Evolutionary conservation across 805 yeast species (phyloP).

Genomic region (Limtongozyma cylindracea): DNA sequence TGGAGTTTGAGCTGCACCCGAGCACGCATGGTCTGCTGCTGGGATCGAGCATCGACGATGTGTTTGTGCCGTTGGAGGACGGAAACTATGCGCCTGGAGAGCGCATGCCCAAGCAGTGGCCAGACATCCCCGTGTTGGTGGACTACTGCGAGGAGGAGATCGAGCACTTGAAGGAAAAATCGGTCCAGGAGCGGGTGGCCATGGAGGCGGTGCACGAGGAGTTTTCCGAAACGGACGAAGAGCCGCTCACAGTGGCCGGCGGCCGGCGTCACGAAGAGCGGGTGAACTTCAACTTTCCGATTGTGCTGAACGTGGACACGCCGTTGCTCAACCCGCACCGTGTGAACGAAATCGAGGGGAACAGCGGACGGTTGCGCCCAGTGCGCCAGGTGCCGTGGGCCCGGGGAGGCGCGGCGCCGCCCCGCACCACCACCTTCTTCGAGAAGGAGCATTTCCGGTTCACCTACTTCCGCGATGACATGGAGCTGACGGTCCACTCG

Average conservation of each 20-base stretch:
- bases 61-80: too few relatives aligned
- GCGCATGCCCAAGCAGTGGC: too few relatives aligned
- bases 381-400: conserved; percentile 59
- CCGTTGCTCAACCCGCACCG: too few relatives aligned
- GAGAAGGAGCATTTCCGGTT: conserved; percentile 24
- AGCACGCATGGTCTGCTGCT: too few relatives aligned
- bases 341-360: too few relatives aligned
- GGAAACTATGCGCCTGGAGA: too few relatives aligned
- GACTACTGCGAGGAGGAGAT: conserved; percentile 1
- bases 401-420: conserved; percentile 6
- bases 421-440: conserved; percentile 9
- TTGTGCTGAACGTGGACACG: conserved; percentile 3
- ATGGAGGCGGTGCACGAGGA: too few relatives aligned
- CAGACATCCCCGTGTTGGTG: too few relatives aligned
- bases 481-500: conserved; percentile 75
- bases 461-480: conserved; percentile 79
- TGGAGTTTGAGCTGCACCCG: too few relatives aligned
- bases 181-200: background rate
- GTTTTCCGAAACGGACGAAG: too few relatives aligned
- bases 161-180: background rate
- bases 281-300: conserved; percentile 14
- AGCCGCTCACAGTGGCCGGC: background rate
- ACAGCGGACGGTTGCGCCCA: conserved; percentile 32
- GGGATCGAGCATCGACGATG: too few relatives aligned
- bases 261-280: conserved; percentile 2